Evolutionary conservation across 805 yeast genomes (phyloP).

Genomic region (Lipomyces chichibuensis): DNA sequence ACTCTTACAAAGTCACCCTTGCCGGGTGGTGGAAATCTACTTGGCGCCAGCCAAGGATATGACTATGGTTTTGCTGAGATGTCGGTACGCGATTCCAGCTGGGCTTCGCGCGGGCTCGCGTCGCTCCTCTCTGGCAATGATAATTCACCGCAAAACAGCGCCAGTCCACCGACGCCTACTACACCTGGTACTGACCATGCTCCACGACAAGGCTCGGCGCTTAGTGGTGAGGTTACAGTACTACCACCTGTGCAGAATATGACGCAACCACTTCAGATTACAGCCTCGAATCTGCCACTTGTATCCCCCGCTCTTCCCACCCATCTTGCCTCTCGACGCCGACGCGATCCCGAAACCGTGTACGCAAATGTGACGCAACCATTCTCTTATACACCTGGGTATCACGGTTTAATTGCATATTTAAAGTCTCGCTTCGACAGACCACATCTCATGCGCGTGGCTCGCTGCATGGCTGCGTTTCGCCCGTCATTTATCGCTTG

Average conservation of each 20-base stretch:
- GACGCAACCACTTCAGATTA: background rate
- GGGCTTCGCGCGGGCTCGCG: conserved; percentile 35
- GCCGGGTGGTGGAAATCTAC: conserved; percentile 3
- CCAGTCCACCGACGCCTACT: conserved; percentile 34
- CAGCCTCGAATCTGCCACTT: background rate
- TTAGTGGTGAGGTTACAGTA: background rate
- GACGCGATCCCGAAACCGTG: conserved; percentile 43
- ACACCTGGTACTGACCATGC: conserved; percentile 3
- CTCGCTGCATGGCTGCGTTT: conserved; percentile 84
- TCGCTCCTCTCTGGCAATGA: conserved; percentile 28
- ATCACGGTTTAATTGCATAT: conserved; percentile 77
- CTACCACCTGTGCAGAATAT: background rate
- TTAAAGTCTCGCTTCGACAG: conserved; percentile 70
- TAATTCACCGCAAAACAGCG: conserved; percentile 28
- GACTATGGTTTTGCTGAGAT: conserved; percentile 29
- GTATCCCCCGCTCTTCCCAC: conserved; percentile 11
- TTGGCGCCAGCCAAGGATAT: background rate
- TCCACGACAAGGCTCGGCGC: background rate
- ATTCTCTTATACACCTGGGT: conserved; percentile 88
- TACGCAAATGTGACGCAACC: conserved; percentile 76
- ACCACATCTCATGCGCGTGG: conserved; percentile 74
- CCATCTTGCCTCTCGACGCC: conserved; percentile 17
- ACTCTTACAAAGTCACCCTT: conserved; percentile 22
- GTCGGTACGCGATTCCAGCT: conserved; percentile 32
- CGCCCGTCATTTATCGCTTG: conserved; percentile 93